A percentile compares a stretch with the other conserved stretches of the same genome.
Conservation (phyloP, 2,329 filamentous ascomycete genomes). For the Nothopassalora personata region DNA sequence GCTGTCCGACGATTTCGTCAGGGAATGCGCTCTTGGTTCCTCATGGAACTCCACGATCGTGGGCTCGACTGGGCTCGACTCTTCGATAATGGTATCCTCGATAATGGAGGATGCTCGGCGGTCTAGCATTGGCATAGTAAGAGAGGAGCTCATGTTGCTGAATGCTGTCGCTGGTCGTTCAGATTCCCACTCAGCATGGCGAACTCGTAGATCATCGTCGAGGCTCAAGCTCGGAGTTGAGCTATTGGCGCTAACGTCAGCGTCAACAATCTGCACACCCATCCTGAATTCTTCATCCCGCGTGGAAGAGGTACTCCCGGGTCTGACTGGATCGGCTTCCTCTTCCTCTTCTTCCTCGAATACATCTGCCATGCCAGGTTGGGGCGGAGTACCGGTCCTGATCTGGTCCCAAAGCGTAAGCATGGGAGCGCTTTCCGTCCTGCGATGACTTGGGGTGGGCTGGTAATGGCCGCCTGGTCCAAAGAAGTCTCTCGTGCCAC, state of each 20-base stretch:
- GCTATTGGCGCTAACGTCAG: slow-evolving; percentile 15
- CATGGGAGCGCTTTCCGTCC: slow-evolving; percentile 71
- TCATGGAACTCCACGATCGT: slow-evolving; percentile 45
- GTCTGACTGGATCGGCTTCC: slow-evolving; percentile 15
- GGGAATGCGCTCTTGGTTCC: slow-evolving; percentile 44
- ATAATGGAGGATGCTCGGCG: slow-evolving; percentile 29
- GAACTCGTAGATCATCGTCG: slow-evolving; percentile 23
- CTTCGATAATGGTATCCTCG: slow-evolving; percentile 34
- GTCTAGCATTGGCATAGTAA: slow-evolving; percentile 25
- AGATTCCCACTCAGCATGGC: slow-evolving; percentile 19
- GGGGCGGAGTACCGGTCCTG: slow-evolving; percentile 26
- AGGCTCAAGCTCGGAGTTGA: slow-evolving; percentile 3
- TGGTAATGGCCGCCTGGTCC: slow-evolving; percentile 65
- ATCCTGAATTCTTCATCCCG: slow-evolving; percentile 20
- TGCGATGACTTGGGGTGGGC: slow-evolving; percentile 8
- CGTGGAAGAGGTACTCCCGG: slow-evolving; percentile 11
- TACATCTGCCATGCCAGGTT: slow-evolving; percentile 75
- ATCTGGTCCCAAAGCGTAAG: slow-evolving; percentile 64
- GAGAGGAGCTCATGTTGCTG: slow-evolving; percentile 11
- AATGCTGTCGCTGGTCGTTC: slow-evolving; percentile 19
- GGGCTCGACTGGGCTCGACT: slow-evolving; percentile 36
- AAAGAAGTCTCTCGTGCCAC: slow-evolving; percentile 62
- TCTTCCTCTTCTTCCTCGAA: slow-evolving; percentile 79
- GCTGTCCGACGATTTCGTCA: slow-evolving; percentile 48
- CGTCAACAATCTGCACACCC: slow-evolving; percentile 30